These are phyloP conservation scores for Cynara cardunculus DNA, from an alignment of 129 eudicot species.

Conservation along the genomic window DNA sequence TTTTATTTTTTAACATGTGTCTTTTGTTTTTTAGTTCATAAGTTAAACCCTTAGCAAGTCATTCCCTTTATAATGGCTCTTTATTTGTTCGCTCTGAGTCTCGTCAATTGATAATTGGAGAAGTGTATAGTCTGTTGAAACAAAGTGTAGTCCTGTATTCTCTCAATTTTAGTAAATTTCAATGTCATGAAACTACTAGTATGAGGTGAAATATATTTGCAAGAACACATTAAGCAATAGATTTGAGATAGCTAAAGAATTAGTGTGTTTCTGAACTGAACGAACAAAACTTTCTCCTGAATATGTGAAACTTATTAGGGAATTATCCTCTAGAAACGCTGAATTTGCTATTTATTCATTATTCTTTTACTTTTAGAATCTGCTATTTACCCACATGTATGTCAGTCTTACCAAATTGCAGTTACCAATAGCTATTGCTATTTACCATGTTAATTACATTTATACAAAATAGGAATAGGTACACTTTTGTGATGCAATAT, in stretches of 20 bases:
- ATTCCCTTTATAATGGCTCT: background rate
- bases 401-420: background rate
- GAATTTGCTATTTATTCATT: background rate
- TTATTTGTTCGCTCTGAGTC: background rate
- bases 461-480: background rate
- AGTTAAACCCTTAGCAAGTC: background rate
- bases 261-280: background rate
- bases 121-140: background rate
- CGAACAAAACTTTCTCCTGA: background rate
- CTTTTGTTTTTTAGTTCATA: background rate
- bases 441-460: background rate
- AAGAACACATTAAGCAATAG: background rate
- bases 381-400: background rate
- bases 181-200: background rate
- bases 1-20: background rate
- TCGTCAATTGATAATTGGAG: background rate
- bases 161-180: background rate
- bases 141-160: background rate
- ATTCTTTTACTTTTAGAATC: background rate
- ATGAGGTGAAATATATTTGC: background rate
- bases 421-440: background rate
- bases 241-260: background rate
- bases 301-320: background rate
- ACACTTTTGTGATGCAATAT: background rate
- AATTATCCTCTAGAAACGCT: background rate